Percentiles rank a stretch among this genome's conserved stretches.
phyloP scores from a whole-genome alignment of 352 stramenopile genomes.

The Phytophthora quininea region DNA sequence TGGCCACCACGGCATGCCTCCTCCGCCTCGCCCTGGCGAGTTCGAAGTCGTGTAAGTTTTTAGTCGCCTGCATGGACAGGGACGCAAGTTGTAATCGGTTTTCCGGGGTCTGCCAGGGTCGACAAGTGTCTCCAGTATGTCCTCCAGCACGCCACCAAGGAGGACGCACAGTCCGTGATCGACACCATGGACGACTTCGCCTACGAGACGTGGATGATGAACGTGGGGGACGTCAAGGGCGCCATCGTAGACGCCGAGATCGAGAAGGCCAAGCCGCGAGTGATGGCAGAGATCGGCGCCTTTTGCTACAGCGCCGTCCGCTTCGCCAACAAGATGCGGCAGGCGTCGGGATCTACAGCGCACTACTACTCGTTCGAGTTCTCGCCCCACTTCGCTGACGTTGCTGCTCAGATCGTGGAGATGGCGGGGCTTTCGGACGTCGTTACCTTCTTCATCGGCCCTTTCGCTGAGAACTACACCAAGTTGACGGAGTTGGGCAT shows the following conservation, averaged over 20 bases:
- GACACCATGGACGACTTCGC: conserved; percentile 39
- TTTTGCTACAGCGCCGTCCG: conserved; percentile 58
- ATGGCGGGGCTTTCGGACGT: conserved; percentile 33
- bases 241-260: conserved; percentile 40
- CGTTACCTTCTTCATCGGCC: conserved; percentile 36
- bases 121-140: conserved; percentile 39
- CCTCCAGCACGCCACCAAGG: conserved; percentile 23
- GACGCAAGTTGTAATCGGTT: conserved; percentile 18
- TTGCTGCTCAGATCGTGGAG: conserved; percentile 32
- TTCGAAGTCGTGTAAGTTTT: conserved; percentile 25
- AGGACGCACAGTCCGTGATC: conserved; percentile 35
- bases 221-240: conserved; percentile 43
- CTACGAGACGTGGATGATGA: conserved; percentile 46
- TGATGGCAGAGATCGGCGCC: conserved; percentile 55
- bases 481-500: conserved; percentile 31
- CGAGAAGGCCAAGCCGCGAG: conserved; percentile 28
- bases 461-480: conserved; percentile 37
- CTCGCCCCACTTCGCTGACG: conserved; percentile 36
- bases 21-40: conserved; percentile 22
- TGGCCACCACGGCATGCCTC: conserved; percentile 27
- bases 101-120: conserved; percentile 20
- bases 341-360: conserved; percentile 19
- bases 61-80: background rate
- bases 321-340: conserved; percentile 37
- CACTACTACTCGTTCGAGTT: conserved; percentile 58